Percentiles rank a stretch among this genome's conserved stretches.
phyloP scores from a whole-genome alignment of 768 basidiomycete genomes.

The Tephrocybe rancida region DNA sequence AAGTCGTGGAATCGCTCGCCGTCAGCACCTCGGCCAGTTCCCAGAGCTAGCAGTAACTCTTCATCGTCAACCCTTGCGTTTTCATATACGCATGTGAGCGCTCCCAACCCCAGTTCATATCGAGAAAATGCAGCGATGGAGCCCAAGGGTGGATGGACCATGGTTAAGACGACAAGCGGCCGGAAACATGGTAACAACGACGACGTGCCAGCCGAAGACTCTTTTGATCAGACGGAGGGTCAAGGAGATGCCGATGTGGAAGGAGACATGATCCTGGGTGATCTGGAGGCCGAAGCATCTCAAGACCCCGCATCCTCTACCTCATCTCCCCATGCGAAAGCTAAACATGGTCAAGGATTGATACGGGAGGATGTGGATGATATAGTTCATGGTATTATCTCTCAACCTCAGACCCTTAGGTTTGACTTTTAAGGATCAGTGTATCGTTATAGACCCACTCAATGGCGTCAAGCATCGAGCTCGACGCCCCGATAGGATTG shows the following conservation, averaged over 20 bases:
- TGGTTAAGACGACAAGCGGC: slow-evolving; percentile 51
- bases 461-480: slow-evolving; percentile 50
- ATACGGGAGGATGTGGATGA: slow-evolving; percentile 73
- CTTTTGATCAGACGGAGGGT: slow-evolving; percentile 27
- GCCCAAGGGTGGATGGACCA: slow-evolving; percentile 75
- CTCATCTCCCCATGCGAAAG: slow-evolving; percentile 34
- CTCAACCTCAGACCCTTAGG: slow-evolving; percentile 9
- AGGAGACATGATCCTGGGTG: slow-evolving; percentile 76
- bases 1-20: slow-evolving; percentile 43
- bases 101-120: slow-evolving; percentile 77
- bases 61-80: slow-evolving; percentile 74
- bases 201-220: slow-evolving; percentile 13
- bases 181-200: slow-evolving; percentile 21
- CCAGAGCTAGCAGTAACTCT: slow-evolving; percentile 43
- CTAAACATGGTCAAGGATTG: slow-evolving; percentile 45
- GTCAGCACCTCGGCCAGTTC: slow-evolving; percentile 59
- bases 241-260: slow-evolving; percentile 67
- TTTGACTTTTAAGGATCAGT: slow-evolving; percentile 27
- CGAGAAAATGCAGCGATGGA: slow-evolving; percentile 42
- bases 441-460: slow-evolving; percentile 53
- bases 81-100: slow-evolving; percentile 80
- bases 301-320: slow-evolving; percentile 28
- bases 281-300: slow-evolving; percentile 62
- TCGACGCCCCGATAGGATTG: slow-evolving; percentile 38
- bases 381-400: slow-evolving; percentile 69